Evolutionary conservation across 164 flowering plant species (phyloP), one percentile per base, ranked within the genome.

Genomic region (Macadamia tetraphylla): DNA sequence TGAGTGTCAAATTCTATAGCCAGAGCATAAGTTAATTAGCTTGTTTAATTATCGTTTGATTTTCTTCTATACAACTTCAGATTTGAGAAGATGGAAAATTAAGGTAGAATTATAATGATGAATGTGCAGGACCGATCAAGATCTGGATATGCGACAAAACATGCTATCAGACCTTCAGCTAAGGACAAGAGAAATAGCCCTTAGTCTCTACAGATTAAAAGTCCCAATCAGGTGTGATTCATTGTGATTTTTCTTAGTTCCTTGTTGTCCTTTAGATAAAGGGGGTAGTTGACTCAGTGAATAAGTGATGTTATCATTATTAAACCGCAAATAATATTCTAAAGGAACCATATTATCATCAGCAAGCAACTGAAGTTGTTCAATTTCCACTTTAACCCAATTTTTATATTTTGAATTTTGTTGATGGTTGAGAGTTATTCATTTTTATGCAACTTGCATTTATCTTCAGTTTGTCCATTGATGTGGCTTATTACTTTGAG

Each of bases 91-190:
- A 14, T 60, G 62, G n/a, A 32, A 35, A 31, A 60, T 31, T 29
- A 13, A 14, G 62, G 32, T 60, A 13, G 23, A 42, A 35, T 15
- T 17, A 35, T 40, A 61, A 1, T 61, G 29, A 7, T n/a, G 40
- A 35, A 67, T 67, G 64, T 63, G 29, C 72, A 73, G 79, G 44
- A 77, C 74, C 13, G 65, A 77, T 44, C 74, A 70, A 64, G 79
- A 77, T 64, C 59, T 77, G 74, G 76, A 70, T 44, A 62, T 60
- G 40, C 65, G 76, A 23, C 65, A 76, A 70, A 61, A 73, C 55
- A 67, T 77, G 79, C 72, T 77, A 18, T 67, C 63, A 6, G 72
- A 73, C 57, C 60, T 70, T n/a, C 71, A 70, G 72, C 43, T 46
- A 44, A 67, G 76, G 43, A 73, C 72, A 64, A 77, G 56, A 70